A percentile compares a stretch with the other conserved stretches of the same genome.
phyloP scores from a whole-genome alignment of 371 early-diverging fungal genomes.

The Globomyces sp. region DNA sequence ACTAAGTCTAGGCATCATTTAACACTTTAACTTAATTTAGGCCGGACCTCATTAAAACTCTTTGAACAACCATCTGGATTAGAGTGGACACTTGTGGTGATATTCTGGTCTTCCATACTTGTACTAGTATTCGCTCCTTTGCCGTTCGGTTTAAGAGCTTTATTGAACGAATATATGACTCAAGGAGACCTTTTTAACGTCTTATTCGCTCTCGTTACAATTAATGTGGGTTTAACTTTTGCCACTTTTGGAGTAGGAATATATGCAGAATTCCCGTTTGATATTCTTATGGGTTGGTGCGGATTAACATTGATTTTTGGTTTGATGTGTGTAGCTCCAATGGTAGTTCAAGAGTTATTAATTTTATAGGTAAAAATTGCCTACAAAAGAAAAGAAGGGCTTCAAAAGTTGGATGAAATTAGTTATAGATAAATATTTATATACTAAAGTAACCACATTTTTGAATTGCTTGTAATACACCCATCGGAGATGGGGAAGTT shows the following conservation, averaged over 20 bases:
- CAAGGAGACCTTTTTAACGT: not conserved
- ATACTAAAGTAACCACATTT: not conserved
- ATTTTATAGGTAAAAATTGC: conserved; percentile 4
- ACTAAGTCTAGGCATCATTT: not conserved
- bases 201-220: not conserved
- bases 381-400: conserved; percentile 5
- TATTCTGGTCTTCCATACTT: not conserved
- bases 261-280: conserved; percentile 14
- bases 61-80: conserved; percentile 1
- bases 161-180: not conserved
- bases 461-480: not conserved
- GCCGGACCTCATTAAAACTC: not conserved
- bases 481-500: not conserved
- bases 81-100: not conserved
- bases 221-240: conserved; percentile 1
- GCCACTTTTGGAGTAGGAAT: not conserved
- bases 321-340: not conserved
- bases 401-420: conserved; percentile 6
- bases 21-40: too few species aligned
- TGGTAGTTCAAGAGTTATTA: not conserved
- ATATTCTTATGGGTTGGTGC: not conserved
- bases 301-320: conserved; percentile 6
- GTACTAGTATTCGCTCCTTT: conserved; percentile 9
- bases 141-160: not conserved
- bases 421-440: conserved; percentile 7